Evolutionary conservation across 1,284 basidiomycete genomes (phyloP).

Genomic region (Lignosus rhinocerotis): DNA sequence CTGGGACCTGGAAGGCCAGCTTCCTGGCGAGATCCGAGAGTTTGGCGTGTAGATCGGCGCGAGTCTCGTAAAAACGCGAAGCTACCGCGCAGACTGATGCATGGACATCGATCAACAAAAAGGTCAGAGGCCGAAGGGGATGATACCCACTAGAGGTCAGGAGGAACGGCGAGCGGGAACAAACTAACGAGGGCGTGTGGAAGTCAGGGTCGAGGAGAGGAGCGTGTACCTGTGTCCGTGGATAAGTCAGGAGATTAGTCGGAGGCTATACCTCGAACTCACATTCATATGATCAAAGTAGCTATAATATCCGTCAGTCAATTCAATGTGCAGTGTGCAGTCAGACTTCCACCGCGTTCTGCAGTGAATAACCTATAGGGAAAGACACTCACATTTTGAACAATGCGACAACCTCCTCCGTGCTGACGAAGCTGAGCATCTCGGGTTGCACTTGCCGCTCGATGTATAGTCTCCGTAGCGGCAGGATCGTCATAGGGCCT

Average conservation of each 20-base stretch:
- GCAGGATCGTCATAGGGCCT: conserved; percentile 87
- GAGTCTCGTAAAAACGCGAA: conserved; percentile 84
- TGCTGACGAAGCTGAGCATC: conserved; percentile 82
- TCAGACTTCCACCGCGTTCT: conserved; percentile 1
- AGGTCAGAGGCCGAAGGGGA: conserved; percentile 4
- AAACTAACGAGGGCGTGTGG: conserved; percentile 90
- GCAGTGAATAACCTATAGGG: not conserved
- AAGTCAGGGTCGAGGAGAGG: conserved; percentile 81
- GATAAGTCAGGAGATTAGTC: conserved; percentile 17
- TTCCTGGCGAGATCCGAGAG: conserved; percentile 86
- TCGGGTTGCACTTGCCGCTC: conserved; percentile 89
- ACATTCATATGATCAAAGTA: conserved; percentile 81
- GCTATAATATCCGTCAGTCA: conserved; percentile 38
- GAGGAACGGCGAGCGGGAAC: conserved; percentile 89
- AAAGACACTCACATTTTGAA: conserved; percentile 77
- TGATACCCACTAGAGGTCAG: conserved; percentile 79
- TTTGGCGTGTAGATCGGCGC: conserved; percentile 81
- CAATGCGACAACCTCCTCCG: conserved; percentile 84
- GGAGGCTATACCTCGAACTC: conserved; percentile 29
- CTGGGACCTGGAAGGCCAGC: conserved; percentile 88
- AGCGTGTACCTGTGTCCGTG: conserved; percentile 57
- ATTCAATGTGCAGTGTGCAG: conserved; percentile 13
- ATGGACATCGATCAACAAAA: conserved; percentile 11
- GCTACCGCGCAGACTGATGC: conserved; percentile 87
- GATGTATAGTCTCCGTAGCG: conserved; percentile 83